Percentiles rank a stretch among this genome's conserved stretches.
Evolutionary conservation across 2,329 filamentous ascomycete species (phyloP).

Genomic region (Blumeria hordei): DNA sequence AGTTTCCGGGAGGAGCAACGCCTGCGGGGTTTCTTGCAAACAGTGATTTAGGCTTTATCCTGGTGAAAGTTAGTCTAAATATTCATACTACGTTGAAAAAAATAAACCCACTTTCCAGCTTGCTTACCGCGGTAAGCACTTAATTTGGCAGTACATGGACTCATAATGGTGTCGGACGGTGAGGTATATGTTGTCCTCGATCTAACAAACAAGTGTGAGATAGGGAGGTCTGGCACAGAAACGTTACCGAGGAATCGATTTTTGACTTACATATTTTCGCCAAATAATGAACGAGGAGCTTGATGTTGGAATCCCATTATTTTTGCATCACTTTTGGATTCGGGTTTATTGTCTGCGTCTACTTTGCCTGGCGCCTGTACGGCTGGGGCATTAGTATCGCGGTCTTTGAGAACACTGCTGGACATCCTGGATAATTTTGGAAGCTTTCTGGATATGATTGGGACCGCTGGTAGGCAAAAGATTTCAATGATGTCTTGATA

Average conservation of each 20-base stretch:
- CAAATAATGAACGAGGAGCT: conserved; percentile 47
- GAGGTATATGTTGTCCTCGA: conserved; percentile 35
- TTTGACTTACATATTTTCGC: conserved; percentile 33
- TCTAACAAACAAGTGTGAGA: conserved; percentile 4
- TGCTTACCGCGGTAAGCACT: conserved; percentile 60
- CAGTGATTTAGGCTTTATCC: conserved; percentile 29
- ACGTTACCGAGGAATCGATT: too few species aligned
- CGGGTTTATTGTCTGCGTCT: conserved; percentile 17
- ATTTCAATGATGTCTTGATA: too few species aligned
- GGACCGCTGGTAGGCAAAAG: too few species aligned
- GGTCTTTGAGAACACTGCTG: conserved; percentile 33
- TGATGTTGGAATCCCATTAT: conserved; percentile 60
- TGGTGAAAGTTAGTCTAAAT: too few species aligned
- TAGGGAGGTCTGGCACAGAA: too few species aligned
- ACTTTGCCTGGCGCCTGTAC: conserved; percentile 10
- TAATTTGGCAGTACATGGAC: conserved; percentile 63
- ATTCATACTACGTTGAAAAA: too few species aligned
- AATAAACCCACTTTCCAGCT: conserved; percentile 40
- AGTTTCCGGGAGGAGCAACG: conserved; percentile 15
- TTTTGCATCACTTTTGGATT: conserved; percentile 20
- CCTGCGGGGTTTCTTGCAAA: conserved; percentile 41
- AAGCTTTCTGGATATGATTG: background rate
- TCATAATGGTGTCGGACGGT: conserved; percentile 76
- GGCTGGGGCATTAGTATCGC: conserved; percentile 38
- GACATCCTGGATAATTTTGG: conserved; percentile 22